Conservation (phyloP, 1,284 basidiomycete genomes). For the Tylopilus sp. region DNA sequence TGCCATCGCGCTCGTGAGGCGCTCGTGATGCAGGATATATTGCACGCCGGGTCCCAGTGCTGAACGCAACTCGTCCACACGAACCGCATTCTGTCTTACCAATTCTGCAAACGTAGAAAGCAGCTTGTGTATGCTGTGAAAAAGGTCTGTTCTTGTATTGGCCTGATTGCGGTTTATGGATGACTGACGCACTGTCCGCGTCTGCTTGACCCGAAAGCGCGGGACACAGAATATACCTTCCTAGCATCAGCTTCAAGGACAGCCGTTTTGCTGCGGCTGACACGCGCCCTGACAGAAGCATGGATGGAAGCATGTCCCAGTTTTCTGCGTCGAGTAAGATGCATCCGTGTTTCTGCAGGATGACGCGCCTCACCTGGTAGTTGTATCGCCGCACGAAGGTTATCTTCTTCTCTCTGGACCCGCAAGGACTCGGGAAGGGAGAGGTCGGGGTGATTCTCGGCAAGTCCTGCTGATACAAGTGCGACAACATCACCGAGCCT, state of each 20-base stretch:
- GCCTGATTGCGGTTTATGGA: neutral
- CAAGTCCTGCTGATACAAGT: slow-evolving; percentile 35
- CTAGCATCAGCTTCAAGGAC: slow-evolving; percentile 51
- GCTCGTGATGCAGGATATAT: slow-evolving; percentile 35
- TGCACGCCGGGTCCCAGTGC: slow-evolving; percentile 2
- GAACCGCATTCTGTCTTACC: slow-evolving; percentile 21
- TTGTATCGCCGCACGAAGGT: slow-evolving; percentile 56
- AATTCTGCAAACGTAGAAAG: slow-evolving; percentile 21
- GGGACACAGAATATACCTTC: slow-evolving; percentile 50
- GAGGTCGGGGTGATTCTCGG: slow-evolving; percentile 10
- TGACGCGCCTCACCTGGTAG: slow-evolving; percentile 50
- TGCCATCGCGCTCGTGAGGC: slow-evolving; percentile 47
- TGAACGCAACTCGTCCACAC: slow-evolving; percentile 10
- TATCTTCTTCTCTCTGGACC: slow-evolving; percentile 45
- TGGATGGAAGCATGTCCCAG: slow-evolving; percentile 45
- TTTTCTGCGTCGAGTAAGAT: slow-evolving; percentile 34
- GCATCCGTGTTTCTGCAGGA: neutral
- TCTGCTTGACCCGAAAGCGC: slow-evolving; percentile 12
- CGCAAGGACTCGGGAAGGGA: slow-evolving; percentile 34
- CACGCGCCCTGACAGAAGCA: slow-evolving; percentile 44
- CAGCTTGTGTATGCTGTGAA: slow-evolving; percentile 20
- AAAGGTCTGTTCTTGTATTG: neutral
- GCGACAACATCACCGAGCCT: slow-evolving; percentile 46
- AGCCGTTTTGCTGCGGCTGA: slow-evolving; percentile 62
- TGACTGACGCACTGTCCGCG: slow-evolving; percentile 22